Percentiles rank a stretch among this genome's conserved stretches.
Conservation (phyloP, 192 early-diverging fungal species). For the Coemansia sp. region DNA sequence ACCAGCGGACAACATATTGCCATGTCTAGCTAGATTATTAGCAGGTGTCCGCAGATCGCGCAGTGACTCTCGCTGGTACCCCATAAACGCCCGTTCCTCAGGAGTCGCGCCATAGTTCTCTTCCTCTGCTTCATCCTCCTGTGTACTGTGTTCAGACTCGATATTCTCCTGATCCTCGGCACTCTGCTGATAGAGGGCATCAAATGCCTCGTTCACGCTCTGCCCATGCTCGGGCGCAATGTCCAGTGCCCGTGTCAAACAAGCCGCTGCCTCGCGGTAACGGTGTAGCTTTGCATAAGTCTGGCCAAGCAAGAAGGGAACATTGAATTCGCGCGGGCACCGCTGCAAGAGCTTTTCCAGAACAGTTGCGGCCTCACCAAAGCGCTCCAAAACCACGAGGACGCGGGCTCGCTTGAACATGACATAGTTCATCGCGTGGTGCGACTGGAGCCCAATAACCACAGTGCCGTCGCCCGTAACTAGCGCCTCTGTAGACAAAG, state of each 20-base stretch:
- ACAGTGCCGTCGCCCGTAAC: conserved; percentile 4
- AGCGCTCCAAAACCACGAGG: conserved; percentile 56
- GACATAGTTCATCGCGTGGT: conserved; percentile 54
- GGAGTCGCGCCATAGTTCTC: not conserved
- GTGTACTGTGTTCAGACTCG: not conserved
- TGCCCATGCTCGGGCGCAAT: conserved; percentile 44
- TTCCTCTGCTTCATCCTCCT: conserved; percentile 3
- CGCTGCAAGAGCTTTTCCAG: conserved; percentile 57
- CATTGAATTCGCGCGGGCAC: conserved; percentile 50
- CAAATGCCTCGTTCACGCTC: conserved; percentile 49
- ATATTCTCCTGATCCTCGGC: conserved; percentile 4
- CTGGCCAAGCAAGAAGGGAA: conserved; percentile 50
- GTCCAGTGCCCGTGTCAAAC: conserved; percentile 36
- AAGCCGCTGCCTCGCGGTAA: conserved; percentile 45
- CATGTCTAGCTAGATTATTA: conserved; percentile 4
- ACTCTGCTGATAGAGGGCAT: conserved; percentile 43
- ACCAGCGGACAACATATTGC: conserved; percentile 9
- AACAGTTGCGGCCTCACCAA: conserved; percentile 59
- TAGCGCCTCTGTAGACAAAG: not conserved
- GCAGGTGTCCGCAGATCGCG: conserved; percentile 10
- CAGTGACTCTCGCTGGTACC: not conserved
- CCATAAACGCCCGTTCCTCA: too few species aligned
- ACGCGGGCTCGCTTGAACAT: conserved; percentile 67
- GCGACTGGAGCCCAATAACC: conserved; percentile 12
- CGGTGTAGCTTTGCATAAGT: conserved; percentile 40